A percentile compares a stretch with the other conserved stretches of the same genome.
phyloP scores from a whole-genome alignment of 352 stramenopile genomes.

The Paralagenidium karlingii region DNA sequence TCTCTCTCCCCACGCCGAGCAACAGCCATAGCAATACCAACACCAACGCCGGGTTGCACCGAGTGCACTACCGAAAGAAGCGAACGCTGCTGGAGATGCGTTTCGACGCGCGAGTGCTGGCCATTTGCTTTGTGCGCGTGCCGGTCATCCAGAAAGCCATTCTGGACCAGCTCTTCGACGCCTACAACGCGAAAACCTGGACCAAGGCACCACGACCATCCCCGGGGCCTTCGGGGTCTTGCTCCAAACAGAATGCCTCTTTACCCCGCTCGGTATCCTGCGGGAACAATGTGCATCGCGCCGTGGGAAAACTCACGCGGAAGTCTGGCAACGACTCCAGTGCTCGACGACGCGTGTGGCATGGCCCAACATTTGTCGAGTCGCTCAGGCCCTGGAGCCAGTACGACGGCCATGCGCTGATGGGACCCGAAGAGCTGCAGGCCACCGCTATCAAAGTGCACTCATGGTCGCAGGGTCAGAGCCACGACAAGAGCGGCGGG shows the following conservation, averaged over 20 bases:
- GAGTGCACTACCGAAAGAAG: conserved; percentile 6
- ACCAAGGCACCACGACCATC: conserved; percentile 17
- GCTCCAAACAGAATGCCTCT: too few species aligned
- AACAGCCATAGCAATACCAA: too few species aligned
- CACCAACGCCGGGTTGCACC: too few species aligned
- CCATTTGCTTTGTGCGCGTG: conserved; percentile 56
- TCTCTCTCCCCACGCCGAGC: too few species aligned
- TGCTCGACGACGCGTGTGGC: conserved; percentile 32
- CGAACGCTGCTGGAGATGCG: conserved; percentile 34
- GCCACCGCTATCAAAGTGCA: neutral
- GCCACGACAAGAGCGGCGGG: too few species aligned
- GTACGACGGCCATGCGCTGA: conserved; percentile 29
- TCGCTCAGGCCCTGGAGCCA: conserved; percentile 46
- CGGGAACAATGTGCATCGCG: too few species aligned
- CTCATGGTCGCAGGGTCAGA: too few species aligned
- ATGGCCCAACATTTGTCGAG: conserved; percentile 33
- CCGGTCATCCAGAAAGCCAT: conserved; percentile 35
- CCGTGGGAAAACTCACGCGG: too few species aligned
- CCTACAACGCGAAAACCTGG: conserved; percentile 40
- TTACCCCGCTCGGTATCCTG: too few species aligned
- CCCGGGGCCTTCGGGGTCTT: too few species aligned
- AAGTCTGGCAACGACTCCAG: conserved; percentile 14
- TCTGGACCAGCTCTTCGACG: conserved; percentile 33
- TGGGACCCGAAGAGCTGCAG: conserved; percentile 13
- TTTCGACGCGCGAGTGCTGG: conserved; percentile 57